Evolutionary conservation across 805 yeast species (phyloP).

Genomic region (Kodamaea lidongshanica): DNA sequence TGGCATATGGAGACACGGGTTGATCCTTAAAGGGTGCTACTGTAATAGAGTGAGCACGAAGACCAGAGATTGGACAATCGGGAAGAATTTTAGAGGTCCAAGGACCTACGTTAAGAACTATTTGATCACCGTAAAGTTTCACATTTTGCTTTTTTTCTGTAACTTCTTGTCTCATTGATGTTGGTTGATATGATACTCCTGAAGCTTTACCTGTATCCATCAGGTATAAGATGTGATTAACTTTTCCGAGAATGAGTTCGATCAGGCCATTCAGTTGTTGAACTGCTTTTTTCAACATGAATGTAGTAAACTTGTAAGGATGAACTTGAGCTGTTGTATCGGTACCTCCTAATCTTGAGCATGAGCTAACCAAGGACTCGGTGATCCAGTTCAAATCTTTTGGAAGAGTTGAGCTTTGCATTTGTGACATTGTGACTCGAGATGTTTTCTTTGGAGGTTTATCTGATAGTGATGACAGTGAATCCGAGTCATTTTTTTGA

Average conservation of each 20-base stretch:
- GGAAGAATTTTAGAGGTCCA: conserved; percentile 92
- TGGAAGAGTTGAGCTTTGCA: conserved; percentile 37
- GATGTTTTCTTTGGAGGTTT: conserved; percentile 35
- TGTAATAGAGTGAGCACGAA: conserved; percentile 93
- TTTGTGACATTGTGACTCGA: conserved; percentile 23
- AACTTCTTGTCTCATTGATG: conserved; percentile 23
- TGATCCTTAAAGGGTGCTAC: conserved; percentile 69
- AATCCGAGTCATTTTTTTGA: conserved; percentile 11
- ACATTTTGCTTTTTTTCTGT: conserved; percentile 21
- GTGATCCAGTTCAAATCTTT: conserved; percentile 72
- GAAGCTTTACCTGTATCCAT: conserved; percentile 60
- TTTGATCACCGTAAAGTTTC: conserved; percentile 61
- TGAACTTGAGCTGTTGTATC: conserved; percentile 95
- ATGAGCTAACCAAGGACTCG: conserved; percentile 54
- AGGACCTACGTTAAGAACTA: conserved; percentile 88
- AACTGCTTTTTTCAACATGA: conserved; percentile 69
- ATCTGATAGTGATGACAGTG: conserved; percentile 12
- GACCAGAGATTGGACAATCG: conserved; percentile 89
- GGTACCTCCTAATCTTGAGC: conserved; percentile 76
- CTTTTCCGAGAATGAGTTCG: conserved; percentile 83
- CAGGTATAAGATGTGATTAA: conserved; percentile 56
- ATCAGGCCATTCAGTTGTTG: conserved; percentile 64
- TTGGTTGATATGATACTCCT: conserved; percentile 63
- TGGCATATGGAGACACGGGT: conserved; percentile 83
- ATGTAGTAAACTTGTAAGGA: conserved; percentile 90